A percentile compares a stretch with the other conserved stretches of the same genome.
Conservation (phyloP, 257 asterid genomes). For the Lithospermum erythrorhizon region DNA sequence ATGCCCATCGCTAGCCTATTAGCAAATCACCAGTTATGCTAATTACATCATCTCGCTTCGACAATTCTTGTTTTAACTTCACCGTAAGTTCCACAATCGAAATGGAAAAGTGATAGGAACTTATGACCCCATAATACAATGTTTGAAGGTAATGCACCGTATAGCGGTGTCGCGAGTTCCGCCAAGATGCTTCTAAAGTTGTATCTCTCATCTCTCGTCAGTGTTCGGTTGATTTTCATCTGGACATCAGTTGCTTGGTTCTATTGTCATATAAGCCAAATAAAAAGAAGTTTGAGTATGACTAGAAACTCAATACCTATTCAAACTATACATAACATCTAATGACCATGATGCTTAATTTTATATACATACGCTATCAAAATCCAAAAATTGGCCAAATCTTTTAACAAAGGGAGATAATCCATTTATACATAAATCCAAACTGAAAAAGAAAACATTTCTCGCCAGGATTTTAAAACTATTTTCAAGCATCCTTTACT, state of each 20-base stretch:
- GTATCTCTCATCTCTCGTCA: slow-evolving; percentile 57
- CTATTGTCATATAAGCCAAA: slow-evolving; percentile 17
- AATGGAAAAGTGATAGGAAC: slow-evolving; percentile 31
- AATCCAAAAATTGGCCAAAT: no score
- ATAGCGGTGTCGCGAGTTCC: slow-evolving; percentile 60
- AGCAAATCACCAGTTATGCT: slow-evolving; percentile 47
- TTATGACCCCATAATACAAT: slow-evolving; percentile 57
- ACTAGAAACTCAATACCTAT: not conserved
- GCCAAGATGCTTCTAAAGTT: slow-evolving; percentile 68
- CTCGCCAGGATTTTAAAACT: no score
- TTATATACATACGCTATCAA: no score
- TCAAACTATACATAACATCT: no score
- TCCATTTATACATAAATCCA: no score
- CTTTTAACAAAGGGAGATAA: no score
- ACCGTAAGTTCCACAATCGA: slow-evolving; percentile 31
- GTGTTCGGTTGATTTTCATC: slow-evolving; percentile 37
- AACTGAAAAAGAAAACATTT: no score
- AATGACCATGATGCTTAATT: no score
- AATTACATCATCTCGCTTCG: slow-evolving; percentile 31
- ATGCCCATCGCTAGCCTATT: slow-evolving; percentile 90
- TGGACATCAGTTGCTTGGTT: slow-evolving; percentile 49
- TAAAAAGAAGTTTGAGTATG: slow-evolving; percentile 2
- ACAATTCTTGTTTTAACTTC: slow-evolving; percentile 28
- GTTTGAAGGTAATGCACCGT: slow-evolving; percentile 34
- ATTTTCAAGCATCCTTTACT: no score